phyloP scores from a whole-genome alignment of 768 basidiomycete species.

The Boletus sp. region DNA sequence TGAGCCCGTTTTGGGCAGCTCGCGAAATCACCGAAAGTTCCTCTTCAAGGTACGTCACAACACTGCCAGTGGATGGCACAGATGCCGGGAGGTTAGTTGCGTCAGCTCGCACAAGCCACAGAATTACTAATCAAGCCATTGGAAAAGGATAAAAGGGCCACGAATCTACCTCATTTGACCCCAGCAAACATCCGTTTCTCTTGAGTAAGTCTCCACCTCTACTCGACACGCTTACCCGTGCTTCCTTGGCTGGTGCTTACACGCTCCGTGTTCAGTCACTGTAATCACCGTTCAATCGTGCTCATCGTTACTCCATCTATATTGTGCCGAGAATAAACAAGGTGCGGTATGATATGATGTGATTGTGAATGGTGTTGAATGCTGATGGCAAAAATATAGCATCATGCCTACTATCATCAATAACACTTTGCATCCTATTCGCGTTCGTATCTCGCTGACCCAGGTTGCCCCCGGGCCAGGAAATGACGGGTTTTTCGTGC shows the following conservation, averaged over 20 bases:
- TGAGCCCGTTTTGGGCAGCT: no score
- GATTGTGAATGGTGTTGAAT: not conserved
- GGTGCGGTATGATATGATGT: not conserved
- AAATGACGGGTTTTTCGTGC: not conserved
- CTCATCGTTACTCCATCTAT: not conserved
- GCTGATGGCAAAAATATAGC: not conserved
- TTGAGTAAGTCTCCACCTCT: not conserved
- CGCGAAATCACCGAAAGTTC: no score
- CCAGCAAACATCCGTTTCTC: not conserved
- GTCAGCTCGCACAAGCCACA: not conserved
- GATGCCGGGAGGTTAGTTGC: not conserved
- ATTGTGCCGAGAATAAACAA: not conserved
- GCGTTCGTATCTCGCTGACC: not conserved
- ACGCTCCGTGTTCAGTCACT: not conserved
- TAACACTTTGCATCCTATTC: accelerated
- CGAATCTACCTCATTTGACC: not conserved
- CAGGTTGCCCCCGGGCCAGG: not conserved
- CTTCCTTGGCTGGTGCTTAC: not conserved
- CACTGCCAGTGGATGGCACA: no score
- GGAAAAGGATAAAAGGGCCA: not conserved
- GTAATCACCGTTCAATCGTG: not conserved
- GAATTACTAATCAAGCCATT: not conserved
- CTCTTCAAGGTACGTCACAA: no score
- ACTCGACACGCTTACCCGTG: not conserved
- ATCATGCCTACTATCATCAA: not conserved